These are phyloP conservation scores for Carex parvula DNA, from an alignment of 176 grass and related monocot species.

Conservation along the genomic window DNA sequence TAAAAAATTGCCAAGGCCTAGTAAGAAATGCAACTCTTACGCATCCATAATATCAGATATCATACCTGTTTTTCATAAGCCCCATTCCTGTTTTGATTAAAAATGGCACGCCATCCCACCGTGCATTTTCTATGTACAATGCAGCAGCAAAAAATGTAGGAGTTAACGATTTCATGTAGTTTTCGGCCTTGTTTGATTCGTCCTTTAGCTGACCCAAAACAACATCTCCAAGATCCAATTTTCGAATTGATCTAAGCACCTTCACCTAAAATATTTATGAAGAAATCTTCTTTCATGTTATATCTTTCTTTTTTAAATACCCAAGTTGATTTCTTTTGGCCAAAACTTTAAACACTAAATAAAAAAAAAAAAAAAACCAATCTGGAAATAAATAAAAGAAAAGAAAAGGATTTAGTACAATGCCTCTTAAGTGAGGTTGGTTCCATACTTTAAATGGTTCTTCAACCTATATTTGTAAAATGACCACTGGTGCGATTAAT, in stretches of 20 bases:
- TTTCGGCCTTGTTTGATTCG: slow-evolving; percentile 41
- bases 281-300: not conserved
- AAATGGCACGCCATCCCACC: slow-evolving; percentile 95
- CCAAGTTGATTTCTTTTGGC: not conserved
- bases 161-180: slow-evolving; percentile 71
- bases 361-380: not conserved
- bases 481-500: not conserved
- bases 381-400: not conserved
- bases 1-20: not conserved
- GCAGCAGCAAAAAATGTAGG: slow-evolving; percentile 88
- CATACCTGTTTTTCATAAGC: slow-evolving; percentile 80
- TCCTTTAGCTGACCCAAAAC: slow-evolving; percentile 90
- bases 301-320: not conserved
- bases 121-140: slow-evolving; percentile 91
- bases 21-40: not conserved
- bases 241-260: slow-evolving; percentile 82
- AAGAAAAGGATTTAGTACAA: not conserved
- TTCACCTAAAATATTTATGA: slow-evolving; percentile 54
- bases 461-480: not conserved
- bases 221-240: slow-evolving; percentile 70
- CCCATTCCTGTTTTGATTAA: slow-evolving; percentile 91
- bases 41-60: not conserved
- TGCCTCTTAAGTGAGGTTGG: not conserved
- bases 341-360: not conserved
- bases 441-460: not conserved